Conservation (phyloP, 2,329 filamentous ascomycete species). For the Triangularia setosa region DNA sequence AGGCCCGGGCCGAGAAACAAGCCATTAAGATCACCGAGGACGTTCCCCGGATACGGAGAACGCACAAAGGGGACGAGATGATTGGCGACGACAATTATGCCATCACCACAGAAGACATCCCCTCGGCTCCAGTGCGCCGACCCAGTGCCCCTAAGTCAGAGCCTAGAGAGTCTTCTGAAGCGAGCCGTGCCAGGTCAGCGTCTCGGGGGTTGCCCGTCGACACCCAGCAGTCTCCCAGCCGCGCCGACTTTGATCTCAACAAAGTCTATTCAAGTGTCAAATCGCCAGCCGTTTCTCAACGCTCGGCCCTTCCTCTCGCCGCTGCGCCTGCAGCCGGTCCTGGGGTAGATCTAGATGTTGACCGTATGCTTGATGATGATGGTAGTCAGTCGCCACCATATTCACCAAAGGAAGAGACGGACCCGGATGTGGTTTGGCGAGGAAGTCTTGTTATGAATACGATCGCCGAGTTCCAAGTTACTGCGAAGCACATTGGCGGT, state of each 20-base stretch:
- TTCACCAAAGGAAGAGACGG: slow-evolving; percentile 67
- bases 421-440: slow-evolving; percentile 71
- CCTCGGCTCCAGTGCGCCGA: slow-evolving; percentile 35
- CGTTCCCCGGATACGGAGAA: slow-evolving; percentile 74
- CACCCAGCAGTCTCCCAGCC: slow-evolving; percentile 51
- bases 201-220: slow-evolving; percentile 39
- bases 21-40: slow-evolving; percentile 77
- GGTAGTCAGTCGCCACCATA: slow-evolving; percentile 77
- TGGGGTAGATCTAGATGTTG: slow-evolving; percentile 81
- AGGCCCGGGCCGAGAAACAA: slow-evolving; percentile 74
- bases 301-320: slow-evolving; percentile 44
- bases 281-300: slow-evolving; percentile 58
- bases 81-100: slow-evolving; percentile 67
- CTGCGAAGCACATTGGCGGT: slow-evolving; percentile 80
- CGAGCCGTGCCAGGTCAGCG: slow-evolving; percentile 15
- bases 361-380: slow-evolving; percentile 74
- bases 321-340: slow-evolving; percentile 48
- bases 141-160: slow-evolving; percentile 30
- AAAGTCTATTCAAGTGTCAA: slow-evolving; percentile 81
- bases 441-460: slow-evolving; percentile 73
- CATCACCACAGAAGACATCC: slow-evolving; percentile 36
- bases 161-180: slow-evolving; percentile 18
- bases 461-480: slow-evolving; percentile 69
- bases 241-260: slow-evolving; percentile 72
- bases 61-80: slow-evolving; percentile 92